phyloP scores from a whole-genome alignment of 441 rosid genomes.

The Pelargonium australe region DNA sequence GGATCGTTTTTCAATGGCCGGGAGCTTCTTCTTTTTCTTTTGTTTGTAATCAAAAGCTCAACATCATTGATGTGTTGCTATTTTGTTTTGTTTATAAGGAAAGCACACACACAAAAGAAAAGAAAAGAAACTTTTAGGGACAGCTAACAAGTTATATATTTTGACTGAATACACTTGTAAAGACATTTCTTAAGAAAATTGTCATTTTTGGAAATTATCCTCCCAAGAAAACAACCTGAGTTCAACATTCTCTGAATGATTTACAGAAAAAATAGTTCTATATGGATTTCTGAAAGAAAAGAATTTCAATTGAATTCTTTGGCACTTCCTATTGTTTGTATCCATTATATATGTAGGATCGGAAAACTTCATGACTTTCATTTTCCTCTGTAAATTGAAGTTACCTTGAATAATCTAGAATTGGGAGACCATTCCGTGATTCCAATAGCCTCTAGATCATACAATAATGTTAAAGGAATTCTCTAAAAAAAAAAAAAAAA shows the following conservation, averaged over 20 bases:
- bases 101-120: neutral
- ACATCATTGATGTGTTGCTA: neutral
- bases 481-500: neutral
- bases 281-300: neutral
- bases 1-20: neutral
- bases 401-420: neutral
- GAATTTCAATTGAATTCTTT: neutral
- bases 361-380: neutral
- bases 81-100: neutral
- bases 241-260: neutral
- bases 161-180: neutral
- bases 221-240: neutral
- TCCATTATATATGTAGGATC: neutral
- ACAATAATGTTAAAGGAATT: neutral
- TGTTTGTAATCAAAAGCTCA: neutral
- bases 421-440: neutral
- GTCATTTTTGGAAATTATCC: neutral
- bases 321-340: neutral
- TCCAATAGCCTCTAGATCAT: neutral
- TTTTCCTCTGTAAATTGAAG: neutral
- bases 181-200: neutral
- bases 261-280: neutral
- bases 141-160: neutral
- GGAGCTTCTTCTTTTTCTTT: neutral
- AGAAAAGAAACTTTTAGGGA: neutral